Evolutionary conservation across 495 filamentous ascomycete species (phyloP), one percentile per base, ranked within the genome.

Genomic region (Durotheca rogersii): DNA sequence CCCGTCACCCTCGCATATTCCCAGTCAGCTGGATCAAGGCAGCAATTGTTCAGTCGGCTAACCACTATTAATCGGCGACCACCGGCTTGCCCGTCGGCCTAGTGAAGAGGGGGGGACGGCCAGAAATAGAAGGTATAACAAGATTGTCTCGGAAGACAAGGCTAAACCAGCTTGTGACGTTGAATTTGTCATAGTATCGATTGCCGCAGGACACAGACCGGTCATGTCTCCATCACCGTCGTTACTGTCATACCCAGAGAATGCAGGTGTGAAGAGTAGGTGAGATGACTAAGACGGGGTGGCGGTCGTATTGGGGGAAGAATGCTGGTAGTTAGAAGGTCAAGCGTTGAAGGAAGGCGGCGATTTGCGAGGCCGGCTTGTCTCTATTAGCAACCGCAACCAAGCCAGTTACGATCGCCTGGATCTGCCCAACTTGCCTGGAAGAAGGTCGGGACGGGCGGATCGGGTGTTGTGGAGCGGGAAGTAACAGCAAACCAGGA

Each of bases 21-120:
- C 41, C 50, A 54, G 56, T 59, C 56, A 59, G 50, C 50, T 59
- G 56, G 50, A 32, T 49, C 40, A 43, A 38, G 23, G 48, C 53
- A 58, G 41, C 23, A 54, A 36, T 53, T 41, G 20, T 34, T 29
- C 6, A 33, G 30, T 40, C 23, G 32, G 43, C 23, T 46, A 39
- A 37, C 42, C 33, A 40, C 20, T 19, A 37, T 45, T 12, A 11
- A 31, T 21, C 20, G 27, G 11, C 11, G 31, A 9, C 19, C 9
- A 29, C 16, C 23, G 33, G 33, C 23, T 27, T 50, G 35, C 31
- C 37, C 15, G n/a, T 29, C n/a, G n/a, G n/a, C n/a, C n/a, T n/a
- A n/a, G n/a, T n/a, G n/a, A n/a, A n/a, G n/a, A n/a, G n/a, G n/a
- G n/a, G n/a, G 9, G 4, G 23, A 27, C 9, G 23, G 9, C 23